Base-by-base conservation (phyloP, 176 grass and related monocot species). In the Phragmites australis region DNA sequence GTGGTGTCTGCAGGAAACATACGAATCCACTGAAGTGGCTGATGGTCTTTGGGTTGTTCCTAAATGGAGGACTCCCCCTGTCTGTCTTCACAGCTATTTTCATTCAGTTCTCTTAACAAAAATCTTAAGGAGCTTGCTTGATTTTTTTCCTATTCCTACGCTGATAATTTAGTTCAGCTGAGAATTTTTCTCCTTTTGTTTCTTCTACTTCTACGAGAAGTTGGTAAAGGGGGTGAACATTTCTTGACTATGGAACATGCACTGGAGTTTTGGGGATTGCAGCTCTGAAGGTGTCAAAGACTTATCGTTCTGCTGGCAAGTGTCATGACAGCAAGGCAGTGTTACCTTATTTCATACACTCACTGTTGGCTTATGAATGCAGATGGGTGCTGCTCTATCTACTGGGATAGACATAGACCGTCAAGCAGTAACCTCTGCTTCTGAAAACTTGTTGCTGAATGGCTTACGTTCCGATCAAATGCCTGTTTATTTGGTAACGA, bases 31-130 rank as follows among this genome's bases (percentile, higher is more conserved):
- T 65, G 82, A 93, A 83, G 83, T 94, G 14, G 82, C 50, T 74
- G 83, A 90, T 85, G 90, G 70, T 80, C 92, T 98, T 57, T 98
- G 95, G 95, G 83, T 98, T 53, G 86, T 98, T 81, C 95, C 95
- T n/a, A 82, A 90, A 83, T 94, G 95, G 95, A 94, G 78, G 76
- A 88, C 86, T 45, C 83, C 90, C 53, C 92, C 81, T 16, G 92
- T 94, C 94, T 84, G 88, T 60, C 51, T 78, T 60, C 21, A 77
- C 66, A 78, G 65, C 0, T 72, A 3, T 84, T 65, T 59, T 29
- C 15, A 53, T 39, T 70, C 14, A 26, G 18, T 79, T 30, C 69
- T 58, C 46, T 46, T 51, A 7, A 37, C 3, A 19, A 14, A 44
- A 37, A 65, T 22, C 11, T 14, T 39, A 19, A 46, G 57, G 26